A percentile compares a stretch with the other conserved stretches of the same genome.
These are phyloP conservation scores for Phytophthora pinifolia DNA, from an alignment of 352 stramenopile species.

Conservation along the genomic window DNA sequence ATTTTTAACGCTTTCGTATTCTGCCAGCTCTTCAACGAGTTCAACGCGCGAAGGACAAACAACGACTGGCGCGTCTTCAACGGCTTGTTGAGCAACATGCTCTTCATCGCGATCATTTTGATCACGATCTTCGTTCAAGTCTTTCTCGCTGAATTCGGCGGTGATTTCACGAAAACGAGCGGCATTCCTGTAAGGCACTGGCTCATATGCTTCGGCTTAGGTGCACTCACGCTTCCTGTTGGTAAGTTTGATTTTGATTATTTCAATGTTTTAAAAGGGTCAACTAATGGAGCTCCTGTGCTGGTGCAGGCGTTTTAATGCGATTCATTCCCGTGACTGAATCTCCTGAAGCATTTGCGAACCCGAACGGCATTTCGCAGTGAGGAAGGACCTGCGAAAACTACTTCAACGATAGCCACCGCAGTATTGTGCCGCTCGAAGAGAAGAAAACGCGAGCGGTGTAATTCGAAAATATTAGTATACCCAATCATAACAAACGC, in stretches of 20 bases:
- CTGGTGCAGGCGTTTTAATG: constrained; percentile 61
- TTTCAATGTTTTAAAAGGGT: background rate
- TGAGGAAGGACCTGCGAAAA: constrained; percentile 14
- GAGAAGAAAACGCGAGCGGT: too few relatives aligned
- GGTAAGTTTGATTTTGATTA: constrained; percentile 33
- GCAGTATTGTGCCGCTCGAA: too few relatives aligned
- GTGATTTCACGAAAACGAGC: constrained; percentile 84
- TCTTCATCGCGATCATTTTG: constrained; percentile 94
- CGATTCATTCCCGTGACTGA: constrained; percentile 71
- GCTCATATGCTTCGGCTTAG: constrained; percentile 62
- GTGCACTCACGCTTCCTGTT: constrained; percentile 62
- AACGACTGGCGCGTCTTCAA: constrained; percentile 96
- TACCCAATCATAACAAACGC: constrained; percentile 28
- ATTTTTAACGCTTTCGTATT: constrained; percentile 99
- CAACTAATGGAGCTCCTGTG: constrained; percentile 1
- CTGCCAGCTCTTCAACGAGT: constrained; percentile 93
- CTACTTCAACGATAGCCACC: too few relatives aligned
- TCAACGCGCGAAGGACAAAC: constrained; percentile 88
- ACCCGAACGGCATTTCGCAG: constrained; percentile 69
- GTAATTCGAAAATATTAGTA: constrained; percentile 36
- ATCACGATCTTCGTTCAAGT: constrained; percentile 94
- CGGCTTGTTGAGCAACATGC: constrained; percentile 87
- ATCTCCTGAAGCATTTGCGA: constrained; percentile 64
- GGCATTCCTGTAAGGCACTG: constrained; percentile 62
- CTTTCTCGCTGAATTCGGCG: constrained; percentile 95